A percentile compares a stretch with the other conserved stretches of the same genome.
phyloP scores from a whole-genome alignment of 177 flowering plant genomes.

The Vitis hybrid region DNA sequence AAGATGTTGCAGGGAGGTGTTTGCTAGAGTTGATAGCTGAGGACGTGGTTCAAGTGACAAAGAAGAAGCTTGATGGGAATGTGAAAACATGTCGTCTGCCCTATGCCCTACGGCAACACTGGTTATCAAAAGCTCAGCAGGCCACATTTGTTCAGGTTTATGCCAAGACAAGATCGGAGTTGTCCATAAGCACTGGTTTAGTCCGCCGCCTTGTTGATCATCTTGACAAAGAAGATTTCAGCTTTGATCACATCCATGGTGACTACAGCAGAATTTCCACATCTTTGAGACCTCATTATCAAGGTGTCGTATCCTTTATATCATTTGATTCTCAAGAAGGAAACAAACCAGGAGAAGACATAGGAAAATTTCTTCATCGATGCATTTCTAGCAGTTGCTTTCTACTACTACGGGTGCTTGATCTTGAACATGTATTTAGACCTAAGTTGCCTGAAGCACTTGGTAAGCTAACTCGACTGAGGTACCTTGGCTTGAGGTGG shows the following conservation, averaged over 20 bases:
- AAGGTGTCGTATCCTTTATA: no score
- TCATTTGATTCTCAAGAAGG: conserved; percentile 16
- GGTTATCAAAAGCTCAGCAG: no score
- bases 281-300: no score
- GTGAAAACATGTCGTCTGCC: conserved; percentile 3
- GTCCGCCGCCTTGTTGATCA: no score
- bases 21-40: background rate
- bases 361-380: conserved; percentile 5
- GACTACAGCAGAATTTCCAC: no score
- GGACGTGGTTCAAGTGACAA: conserved; percentile 5
- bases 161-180: no score
- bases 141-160: no score
- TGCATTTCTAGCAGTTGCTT: conserved; percentile 2
- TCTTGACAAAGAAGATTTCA: no score
- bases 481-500: conserved; percentile 23
- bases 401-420: conserved; percentile 16
- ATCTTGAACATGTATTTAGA: conserved; percentile 19
- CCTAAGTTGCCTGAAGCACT: conserved; percentile 14
- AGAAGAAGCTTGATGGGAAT: background rate
- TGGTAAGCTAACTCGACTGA: background rate
- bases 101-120: background rate
- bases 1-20: background rate
- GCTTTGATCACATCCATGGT: no score
- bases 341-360: conserved; percentile 8
- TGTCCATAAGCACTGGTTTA: no score